A percentile compares a stretch with the other conserved stretches of the same genome.
phyloP scores from a whole-genome alignment of 495 filamentous ascomycete species.

The Hypoxylon fragiforme region DNA sequence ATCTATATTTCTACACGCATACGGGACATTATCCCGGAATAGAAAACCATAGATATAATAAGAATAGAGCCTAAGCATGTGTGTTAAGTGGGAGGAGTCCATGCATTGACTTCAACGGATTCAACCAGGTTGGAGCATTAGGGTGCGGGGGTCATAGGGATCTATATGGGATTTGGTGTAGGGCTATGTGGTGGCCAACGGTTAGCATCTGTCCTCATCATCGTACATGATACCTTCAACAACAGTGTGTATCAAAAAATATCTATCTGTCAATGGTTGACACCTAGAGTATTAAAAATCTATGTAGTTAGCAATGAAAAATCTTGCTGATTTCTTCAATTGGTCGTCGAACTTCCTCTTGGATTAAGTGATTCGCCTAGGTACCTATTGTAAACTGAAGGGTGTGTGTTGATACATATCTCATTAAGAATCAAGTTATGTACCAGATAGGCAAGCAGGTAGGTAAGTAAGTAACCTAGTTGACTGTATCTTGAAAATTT shows the following conservation, averaged over 20 bases:
- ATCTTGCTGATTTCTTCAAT: too few species aligned
- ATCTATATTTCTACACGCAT: neutral
- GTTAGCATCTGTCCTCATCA: slow-evolving; percentile 7
- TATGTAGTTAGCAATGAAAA: too few species aligned
- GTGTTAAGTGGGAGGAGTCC: slow-evolving; percentile 3
- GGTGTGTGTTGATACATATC: too few species aligned
- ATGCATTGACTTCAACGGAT: slow-evolving; percentile 24
- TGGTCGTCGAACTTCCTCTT: too few species aligned
- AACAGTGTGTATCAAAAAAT: slow-evolving; percentile 30
- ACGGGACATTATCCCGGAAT: neutral
- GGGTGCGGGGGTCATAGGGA: slow-evolving; percentile 5
- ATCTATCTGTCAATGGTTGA: slow-evolving; percentile 3
- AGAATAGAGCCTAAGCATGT: slow-evolving; percentile 10
- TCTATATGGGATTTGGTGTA: neutral
- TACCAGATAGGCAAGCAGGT: too few species aligned
- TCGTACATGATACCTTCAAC: slow-evolving; percentile 40
- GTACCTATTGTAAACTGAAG: too few species aligned
- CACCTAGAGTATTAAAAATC: too few species aligned
- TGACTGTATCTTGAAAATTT: too few species aligned
- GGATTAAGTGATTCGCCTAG: too few species aligned
- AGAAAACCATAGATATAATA: neutral
- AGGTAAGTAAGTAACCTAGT: too few species aligned
- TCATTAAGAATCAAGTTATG: too few species aligned
- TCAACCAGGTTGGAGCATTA: slow-evolving; percentile 30
- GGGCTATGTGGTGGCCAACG: too few species aligned